A percentile compares a stretch with the other conserved stretches of the same genome.
Evolutionary conservation across 768 basidiomycete genomes (phyloP).

Genomic region (Boletus insuetus): DNA sequence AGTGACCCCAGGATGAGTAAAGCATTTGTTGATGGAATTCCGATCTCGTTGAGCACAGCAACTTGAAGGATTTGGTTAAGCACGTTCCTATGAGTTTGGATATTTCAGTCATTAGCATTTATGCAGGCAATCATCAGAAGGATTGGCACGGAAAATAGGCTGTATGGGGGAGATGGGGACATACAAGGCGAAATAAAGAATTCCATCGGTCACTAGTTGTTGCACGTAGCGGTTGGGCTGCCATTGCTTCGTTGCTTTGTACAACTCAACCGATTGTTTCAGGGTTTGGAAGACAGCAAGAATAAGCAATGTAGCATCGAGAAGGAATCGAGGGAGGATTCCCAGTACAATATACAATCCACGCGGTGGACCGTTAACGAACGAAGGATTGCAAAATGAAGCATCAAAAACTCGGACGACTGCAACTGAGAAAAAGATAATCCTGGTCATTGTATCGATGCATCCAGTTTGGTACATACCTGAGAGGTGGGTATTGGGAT

Average conservation of each 20-base stretch:
- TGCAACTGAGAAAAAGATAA: not conserved
- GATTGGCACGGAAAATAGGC: too few species aligned
- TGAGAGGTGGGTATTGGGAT: not conserved
- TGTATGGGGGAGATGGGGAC: too few species aligned
- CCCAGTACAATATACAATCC: not conserved
- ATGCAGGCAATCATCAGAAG: too few species aligned
- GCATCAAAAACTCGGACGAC: not conserved
- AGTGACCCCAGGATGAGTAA: too few species aligned
- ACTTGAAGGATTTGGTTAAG: too few species aligned
- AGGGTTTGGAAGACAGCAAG: not conserved
- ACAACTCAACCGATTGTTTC: not conserved
- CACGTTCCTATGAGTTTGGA: too few species aligned
- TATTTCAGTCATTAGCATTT: too few species aligned
- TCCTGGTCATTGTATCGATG: too few species aligned
- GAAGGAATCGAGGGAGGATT: not conserved
- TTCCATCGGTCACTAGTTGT: not conserved
- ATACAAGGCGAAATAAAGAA: not conserved
- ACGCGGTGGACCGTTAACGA: not conserved
- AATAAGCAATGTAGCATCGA: not conserved
- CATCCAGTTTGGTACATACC: not conserved
- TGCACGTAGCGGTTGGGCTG: not conserved
- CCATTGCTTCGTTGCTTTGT: not conserved
- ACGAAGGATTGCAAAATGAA: not conserved
- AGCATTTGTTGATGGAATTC: too few species aligned
- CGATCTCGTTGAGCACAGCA: too few species aligned